Evolutionary conservation across 805 yeast species (phyloP), one percentile per base, ranked within the genome.

Genomic region (Barnettozyma vustinii): DNA sequence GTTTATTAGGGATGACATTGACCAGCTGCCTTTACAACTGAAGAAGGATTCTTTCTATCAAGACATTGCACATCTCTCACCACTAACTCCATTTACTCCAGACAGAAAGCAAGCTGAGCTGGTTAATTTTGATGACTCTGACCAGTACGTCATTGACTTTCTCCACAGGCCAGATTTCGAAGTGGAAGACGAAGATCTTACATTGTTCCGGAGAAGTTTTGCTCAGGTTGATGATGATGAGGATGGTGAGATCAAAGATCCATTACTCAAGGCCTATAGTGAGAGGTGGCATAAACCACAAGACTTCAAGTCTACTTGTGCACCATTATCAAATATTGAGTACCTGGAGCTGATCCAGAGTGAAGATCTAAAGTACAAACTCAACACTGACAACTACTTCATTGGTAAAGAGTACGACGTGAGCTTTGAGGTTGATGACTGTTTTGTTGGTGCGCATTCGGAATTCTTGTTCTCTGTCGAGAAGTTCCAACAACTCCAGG

Each of bases 1-100:
- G 0, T 80, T 86, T 42, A 65, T 87, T 15, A 75, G 84, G 53
- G 83, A 82, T 53, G 90, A 85, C 45, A 64, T 75, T 10, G 82
- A 77, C 53, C 57, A 67, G n/a, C 61, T 85, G 1, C 87, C 87
- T 0, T 68, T 82, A n/a, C 63, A 74, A 36, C 62, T 83, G 15
- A 67, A 68, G 10, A 67, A 69, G 44, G 75, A 79, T 52, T 66
- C 71, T 15, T 68, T 84, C 36, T 56, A 71, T 12, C 63, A 65
- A 32, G 90, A 86, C 56, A 70, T 86, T 56, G 73, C 73, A 9
- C 68, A 69, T 39, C 66, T 83, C 37, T 81, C 87, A 6, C 80
- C 82, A 2, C 32, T 60, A 32, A 41, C 47, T 1, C 37, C 49
- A 9, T 42, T 52, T 4, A 16, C 23, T 5, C 30, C 42, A 4